Evolutionary conservation across 1,284 basidiomycete species (phyloP), one percentile per base, ranked within the genome.

Genomic region (Puccinia sorghi): DNA sequence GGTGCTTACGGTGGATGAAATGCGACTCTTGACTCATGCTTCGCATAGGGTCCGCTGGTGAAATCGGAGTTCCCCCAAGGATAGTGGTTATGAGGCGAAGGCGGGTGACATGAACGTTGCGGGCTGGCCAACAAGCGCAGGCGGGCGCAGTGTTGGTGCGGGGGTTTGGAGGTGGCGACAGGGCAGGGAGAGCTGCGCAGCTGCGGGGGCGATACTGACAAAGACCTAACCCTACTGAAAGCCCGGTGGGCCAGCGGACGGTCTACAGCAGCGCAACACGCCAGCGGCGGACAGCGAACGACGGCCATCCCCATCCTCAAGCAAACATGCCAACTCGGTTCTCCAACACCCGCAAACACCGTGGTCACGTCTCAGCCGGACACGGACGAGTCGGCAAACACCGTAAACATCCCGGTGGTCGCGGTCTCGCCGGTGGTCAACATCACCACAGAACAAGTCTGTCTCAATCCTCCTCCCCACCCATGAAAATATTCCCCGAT

Each of bases 371-470:
- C 84, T 98, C 95, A 83, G 94, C 94, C 81, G 94, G 94, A 88
- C 91, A 98, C 88, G 96, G 96, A 88, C 95, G 96, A 92, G 92
- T 99, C 85, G 97, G 96, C 84, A 98, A 99, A 90, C 96, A 99
- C 91, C 92, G 96, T 87, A 98, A 99, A 88, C 94, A 97, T 86
- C 97, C 97, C 81, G 96, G 96, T 89, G 96, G 96, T 93, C 93
- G 96, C 87, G 96, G 96, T 97, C 92, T 98, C 85, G 96, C 96
- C 88, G 97, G 96, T 94, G 96, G 97, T 90, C 89, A 91, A 88
- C 96, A 98, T 88, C 96, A 99, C 89, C 97, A 99, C 91, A 89
- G 96, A 81, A 89, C 87, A 84, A 84, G 84, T 79, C 71, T 57
- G 71, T 50, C 48, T 46, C 57, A 25, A 59, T 59, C 57, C 54